Evolutionary conservation across 352 stramenopile species (phyloP).

Genomic region (Phytophthora pistaciae): DNA sequence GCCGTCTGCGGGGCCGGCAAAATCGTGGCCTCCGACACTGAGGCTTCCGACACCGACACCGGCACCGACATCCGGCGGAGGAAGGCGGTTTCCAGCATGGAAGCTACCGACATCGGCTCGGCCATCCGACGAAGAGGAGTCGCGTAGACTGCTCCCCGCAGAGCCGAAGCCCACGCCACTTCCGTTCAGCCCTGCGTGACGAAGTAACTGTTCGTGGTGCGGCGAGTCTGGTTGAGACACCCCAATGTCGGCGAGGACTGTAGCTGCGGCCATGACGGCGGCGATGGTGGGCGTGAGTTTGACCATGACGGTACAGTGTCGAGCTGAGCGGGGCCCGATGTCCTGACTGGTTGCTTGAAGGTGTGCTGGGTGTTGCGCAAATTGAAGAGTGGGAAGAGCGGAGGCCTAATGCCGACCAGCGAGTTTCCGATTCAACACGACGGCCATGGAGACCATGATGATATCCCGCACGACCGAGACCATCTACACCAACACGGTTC

Average conservation of each 20-base stretch:
- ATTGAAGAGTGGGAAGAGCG: conserved; percentile 1
- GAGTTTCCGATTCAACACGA: no score
- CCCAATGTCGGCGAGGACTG: not conserved
- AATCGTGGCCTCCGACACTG: not conserved
- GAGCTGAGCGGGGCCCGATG: not conserved
- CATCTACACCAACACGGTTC: no score
- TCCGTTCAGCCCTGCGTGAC: not conserved
- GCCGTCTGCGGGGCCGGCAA: not conserved
- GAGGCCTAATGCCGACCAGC: not conserved
- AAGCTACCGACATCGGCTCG: not conserved
- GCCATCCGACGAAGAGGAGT: not conserved
- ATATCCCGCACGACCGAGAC: no score
- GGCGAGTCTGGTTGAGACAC: not conserved
- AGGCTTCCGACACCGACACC: not conserved
- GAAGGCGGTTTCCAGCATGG: not conserved
- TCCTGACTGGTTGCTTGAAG: conserved; percentile 1
- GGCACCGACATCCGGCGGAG: not conserved
- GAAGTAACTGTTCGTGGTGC: not conserved
- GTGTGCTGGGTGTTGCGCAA: conserved; percentile 6
- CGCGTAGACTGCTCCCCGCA: not conserved
- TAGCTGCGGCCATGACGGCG: conserved; percentile 1
- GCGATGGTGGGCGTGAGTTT: conserved; percentile 3
- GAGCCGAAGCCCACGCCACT: not conserved
- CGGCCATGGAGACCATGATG: no score
- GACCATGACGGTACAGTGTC: not conserved